Conservation (phyloP, 441 rosid genomes). For the Sinapis alba region DNA sequence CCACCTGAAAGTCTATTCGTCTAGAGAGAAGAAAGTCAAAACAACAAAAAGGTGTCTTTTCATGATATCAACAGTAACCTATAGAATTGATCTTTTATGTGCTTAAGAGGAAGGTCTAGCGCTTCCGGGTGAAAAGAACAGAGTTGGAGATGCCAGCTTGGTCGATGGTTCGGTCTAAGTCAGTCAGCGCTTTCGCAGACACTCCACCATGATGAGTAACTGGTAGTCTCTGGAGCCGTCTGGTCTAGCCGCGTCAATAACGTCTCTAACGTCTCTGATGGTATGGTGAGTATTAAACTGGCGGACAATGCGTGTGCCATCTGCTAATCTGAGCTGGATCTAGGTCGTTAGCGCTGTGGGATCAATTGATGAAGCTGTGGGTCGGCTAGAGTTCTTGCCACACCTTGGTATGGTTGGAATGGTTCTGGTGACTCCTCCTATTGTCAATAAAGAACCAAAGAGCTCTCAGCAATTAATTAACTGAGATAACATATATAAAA, state of each 20-base stretch:
- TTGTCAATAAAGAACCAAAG: background rate
- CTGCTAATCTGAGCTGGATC: conserved; percentile 46
- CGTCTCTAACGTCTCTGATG: conserved; percentile 46
- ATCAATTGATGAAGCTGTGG: conserved; percentile 39
- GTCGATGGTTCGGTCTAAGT: conserved; percentile 47
- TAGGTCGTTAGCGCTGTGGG: conserved; percentile 44
- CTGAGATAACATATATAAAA: background rate
- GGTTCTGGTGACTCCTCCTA: conserved; percentile 47
- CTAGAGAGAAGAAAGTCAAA: background rate
- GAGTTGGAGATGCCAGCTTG: conserved; percentile 18
- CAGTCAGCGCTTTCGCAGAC: conserved; percentile 45
- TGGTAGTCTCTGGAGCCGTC: conserved; percentile 47
- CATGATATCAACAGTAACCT: background rate
- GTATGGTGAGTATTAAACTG: conserved; percentile 52
- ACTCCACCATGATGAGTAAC: conserved; percentile 52
- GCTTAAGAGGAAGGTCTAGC: no score
- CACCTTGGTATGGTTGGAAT: conserved; percentile 35
- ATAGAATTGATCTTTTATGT: no score
- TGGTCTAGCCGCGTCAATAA: conserved; percentile 38
- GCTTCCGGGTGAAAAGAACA: background rate
- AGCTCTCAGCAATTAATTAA: background rate
- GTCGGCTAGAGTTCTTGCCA: conserved; percentile 44
- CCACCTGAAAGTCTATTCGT: background rate
- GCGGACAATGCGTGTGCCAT: conserved; percentile 43
- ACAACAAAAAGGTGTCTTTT: no score